Evolutionary conservation across 495 filamentous ascomycete genomes (phyloP).

Genomic region (Sabuloglossum arenarium): DNA sequence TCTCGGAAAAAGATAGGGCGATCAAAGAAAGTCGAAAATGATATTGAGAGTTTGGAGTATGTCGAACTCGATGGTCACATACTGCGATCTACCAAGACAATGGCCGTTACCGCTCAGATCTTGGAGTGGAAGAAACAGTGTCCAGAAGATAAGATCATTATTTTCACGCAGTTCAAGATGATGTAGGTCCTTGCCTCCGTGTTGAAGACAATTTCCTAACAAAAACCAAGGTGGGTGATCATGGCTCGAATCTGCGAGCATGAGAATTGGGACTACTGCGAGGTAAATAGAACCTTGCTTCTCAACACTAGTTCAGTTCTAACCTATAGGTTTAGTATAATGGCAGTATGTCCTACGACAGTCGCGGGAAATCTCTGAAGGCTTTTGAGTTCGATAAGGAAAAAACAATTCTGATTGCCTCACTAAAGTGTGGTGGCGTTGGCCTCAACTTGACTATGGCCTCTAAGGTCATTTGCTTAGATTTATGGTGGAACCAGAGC

Average conservation of each 20-base stretch:
- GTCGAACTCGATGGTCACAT: constrained; percentile 12
- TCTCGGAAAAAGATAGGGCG: constrained; percentile 6
- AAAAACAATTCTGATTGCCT: constrained; percentile 14
- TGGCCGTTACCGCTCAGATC: constrained; percentile 16
- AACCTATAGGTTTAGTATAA: constrained; percentile 11
- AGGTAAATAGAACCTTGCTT: not conserved
- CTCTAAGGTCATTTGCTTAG: not conserved
- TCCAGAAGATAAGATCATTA: constrained; percentile 18
- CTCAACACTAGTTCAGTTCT: not conserved
- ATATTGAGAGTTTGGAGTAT: not conserved
- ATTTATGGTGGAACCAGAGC: constrained; percentile 2
- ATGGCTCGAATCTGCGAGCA: not conserved
- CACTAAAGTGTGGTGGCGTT: constrained; percentile 13
- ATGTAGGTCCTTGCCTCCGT: constrained; percentile 3
- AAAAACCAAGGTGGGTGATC: not conserved
- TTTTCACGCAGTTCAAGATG: constrained; percentile 17
- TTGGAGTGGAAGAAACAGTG: constrained; percentile 17
- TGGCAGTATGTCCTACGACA: constrained; percentile 13
- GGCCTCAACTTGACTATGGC: constrained; percentile 22
- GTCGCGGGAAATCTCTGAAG: constrained; percentile 11
- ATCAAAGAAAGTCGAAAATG: not conserved
- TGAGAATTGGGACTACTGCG: not conserved
- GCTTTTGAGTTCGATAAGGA: constrained; percentile 10
- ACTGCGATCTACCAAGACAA: constrained; percentile 17
- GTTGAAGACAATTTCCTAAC: not conserved